Evolutionary conservation across 78 protist species (phyloP).

Genomic region (Blattamonas nauphoetae): DNA sequence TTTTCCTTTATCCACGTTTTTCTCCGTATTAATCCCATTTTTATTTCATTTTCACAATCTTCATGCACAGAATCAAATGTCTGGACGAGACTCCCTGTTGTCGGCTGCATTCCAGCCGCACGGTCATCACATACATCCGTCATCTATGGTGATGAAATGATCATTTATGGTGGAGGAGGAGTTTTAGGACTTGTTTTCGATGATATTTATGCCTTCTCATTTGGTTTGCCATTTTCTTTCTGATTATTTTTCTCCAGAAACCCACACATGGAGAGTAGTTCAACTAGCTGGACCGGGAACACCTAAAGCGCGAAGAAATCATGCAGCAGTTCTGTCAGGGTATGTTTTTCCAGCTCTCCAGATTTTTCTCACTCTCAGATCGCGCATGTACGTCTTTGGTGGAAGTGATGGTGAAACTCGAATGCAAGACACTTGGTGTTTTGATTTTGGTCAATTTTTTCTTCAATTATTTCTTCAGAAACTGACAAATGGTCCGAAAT

Average conservation of each 20-base stretch:
- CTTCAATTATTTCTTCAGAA: not conserved
- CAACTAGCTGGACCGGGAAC: not conserved
- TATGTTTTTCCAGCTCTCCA: not conserved
- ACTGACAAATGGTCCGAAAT: not conserved
- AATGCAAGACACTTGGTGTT: not conserved
- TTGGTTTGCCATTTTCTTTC: not conserved
- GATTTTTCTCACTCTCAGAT: not conserved
- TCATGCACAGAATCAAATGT: not conserved
- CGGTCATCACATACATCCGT: not conserved
- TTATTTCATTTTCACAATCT: too few species aligned
- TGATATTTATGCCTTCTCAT: not conserved
- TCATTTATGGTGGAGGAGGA: not conserved
- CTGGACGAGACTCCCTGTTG: not conserved
- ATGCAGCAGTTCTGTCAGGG: not conserved
- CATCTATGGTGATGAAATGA: not conserved
- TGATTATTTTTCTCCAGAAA: not conserved
- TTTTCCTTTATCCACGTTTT: not conserved
- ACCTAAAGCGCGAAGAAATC: not conserved
- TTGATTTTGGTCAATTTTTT: not conserved
- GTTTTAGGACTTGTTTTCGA: not conserved
- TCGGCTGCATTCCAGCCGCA: not conserved
- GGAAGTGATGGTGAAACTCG: not conserved
- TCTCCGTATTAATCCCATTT: not conserved
- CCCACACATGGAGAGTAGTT: not conserved
- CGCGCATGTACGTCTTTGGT: not conserved